Base-by-base conservation (phyloP, 495 filamentous ascomycete genomes). In the Astrothelium macrocarpum region DNA sequence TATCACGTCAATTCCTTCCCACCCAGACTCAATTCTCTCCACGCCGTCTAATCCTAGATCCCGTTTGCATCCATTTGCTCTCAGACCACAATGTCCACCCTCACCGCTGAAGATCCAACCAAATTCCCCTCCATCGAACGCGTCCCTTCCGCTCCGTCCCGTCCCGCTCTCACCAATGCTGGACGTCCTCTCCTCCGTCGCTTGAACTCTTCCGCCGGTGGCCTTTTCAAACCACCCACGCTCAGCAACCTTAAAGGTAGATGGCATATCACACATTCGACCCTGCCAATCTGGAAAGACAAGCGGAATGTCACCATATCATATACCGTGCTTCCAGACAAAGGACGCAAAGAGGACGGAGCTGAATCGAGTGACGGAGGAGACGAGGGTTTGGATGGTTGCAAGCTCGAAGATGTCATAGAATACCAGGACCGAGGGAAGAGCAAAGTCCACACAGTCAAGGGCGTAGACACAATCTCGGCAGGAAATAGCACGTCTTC, bases 261-360 rank as follows among this genome's bases (percentile, higher is more conserved):
- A 60, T 92, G 89, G 89, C 77, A 84, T 70, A 86, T 92, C 25
- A 87, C 86, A 14, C 84, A 89, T 76, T 87, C 85, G 12, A 91
- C 86, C 34, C 83, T 94, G 1, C 81, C 83, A 23, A 88, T 91
- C 80, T 91, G 89, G 89, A 78, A 79, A 61, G 75, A 76, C 42
- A 81, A 83, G 49, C 84, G 82, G 70, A 91, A 92, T 74, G 87
- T 91, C 60, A 79, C 80, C 61, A 91, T 92, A 67, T 87, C 84
- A 39, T 92, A 91, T 77, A 77, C 68, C 12, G 70, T 77, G 0
- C 77, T 85, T 0, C 72, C 78, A 9, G 45, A 11, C 71, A 2
- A 60, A 67, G 49, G 20, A 56, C 5, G 49, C 1, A 25, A 29
- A 56, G 49, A 26, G 49, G 25, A 29, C 11, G 25, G n/a, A 18